Evolutionary conservation across 2,329 filamentous ascomycete species (phyloP).

Genomic region (Dactylellina parvicollis): DNA sequence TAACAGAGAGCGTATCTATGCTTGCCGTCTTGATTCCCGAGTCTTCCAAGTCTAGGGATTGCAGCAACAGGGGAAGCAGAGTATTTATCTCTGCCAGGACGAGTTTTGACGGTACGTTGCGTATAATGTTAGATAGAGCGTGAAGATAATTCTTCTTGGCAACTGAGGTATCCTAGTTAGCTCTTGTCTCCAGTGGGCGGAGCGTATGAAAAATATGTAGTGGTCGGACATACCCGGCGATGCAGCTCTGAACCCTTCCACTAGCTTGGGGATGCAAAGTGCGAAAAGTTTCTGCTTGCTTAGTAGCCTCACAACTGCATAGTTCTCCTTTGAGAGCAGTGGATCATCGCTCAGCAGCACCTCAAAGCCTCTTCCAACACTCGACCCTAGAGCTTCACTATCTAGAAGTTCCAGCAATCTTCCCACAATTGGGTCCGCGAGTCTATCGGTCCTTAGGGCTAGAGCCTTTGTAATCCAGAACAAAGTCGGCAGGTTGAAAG

Average conservation of each 20-base stretch:
- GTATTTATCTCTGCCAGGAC: constrained; percentile 69
- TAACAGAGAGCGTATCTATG: constrained; percentile 68
- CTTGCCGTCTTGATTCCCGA: constrained; percentile 69
- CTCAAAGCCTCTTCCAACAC: constrained; percentile 69
- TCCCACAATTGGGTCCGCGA: constrained; percentile 52
- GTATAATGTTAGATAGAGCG: constrained; percentile 71
- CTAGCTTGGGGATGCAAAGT: constrained; percentile 66
- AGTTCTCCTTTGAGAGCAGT: constrained; percentile 70
- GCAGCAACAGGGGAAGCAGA: constrained; percentile 70
- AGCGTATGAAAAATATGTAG: not conserved
- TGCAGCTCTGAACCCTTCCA: constrained; percentile 64
- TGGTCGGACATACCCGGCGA: constrained; percentile 56
- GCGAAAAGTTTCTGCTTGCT: constrained; percentile 73
- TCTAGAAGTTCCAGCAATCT: constrained; percentile 57
- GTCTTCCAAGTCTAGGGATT: constrained; percentile 68
- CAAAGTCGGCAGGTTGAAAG: constrained; percentile 65
- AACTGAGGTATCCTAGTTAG: constrained; percentile 24
- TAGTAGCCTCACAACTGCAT: constrained; percentile 70
- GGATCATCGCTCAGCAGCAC: constrained; percentile 71
- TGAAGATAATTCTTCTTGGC: constrained; percentile 71
- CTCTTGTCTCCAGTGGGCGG: not conserved
- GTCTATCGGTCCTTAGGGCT: constrained; percentile 62
- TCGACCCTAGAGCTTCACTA: constrained; percentile 64
- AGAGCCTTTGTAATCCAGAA: constrained; percentile 73
- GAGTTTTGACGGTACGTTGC: constrained; percentile 69